phyloP scores from a whole-genome alignment of 2,329 filamentous ascomycete genomes.

The Mycosphaerelloides madeirae region DNA sequence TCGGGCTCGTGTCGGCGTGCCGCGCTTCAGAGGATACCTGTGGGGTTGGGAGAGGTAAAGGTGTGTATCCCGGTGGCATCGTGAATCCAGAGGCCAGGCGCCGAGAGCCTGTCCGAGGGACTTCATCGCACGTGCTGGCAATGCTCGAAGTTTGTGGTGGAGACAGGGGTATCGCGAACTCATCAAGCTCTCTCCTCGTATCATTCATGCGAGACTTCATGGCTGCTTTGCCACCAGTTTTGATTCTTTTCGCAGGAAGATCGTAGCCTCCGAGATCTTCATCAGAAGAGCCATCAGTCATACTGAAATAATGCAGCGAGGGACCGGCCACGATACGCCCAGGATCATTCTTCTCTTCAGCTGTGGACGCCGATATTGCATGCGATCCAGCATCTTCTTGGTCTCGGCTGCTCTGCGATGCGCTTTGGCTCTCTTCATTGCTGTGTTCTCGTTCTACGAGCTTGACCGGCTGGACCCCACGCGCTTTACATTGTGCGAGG shows the following conservation, averaged over 20 bases:
- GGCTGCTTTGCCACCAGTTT: too few relatives aligned
- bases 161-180: conserved; percentile 40
- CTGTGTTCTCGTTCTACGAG: conserved; percentile 22
- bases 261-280: not conserved
- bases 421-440: not conserved
- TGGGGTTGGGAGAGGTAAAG: conserved; percentile 25
- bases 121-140: conserved; percentile 2
- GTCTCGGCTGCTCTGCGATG: not conserved
- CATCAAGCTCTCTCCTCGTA: conserved; percentile 16
- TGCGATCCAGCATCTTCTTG: not conserved
- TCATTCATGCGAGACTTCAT: too few relatives aligned
- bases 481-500: conserved; percentile 38
- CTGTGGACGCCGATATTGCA: too few relatives aligned
- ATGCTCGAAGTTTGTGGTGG: conserved; percentile 33
- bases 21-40: conserved; percentile 27
- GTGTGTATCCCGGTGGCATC: conserved; percentile 21
- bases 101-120: not conserved
- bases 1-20: conserved; percentile 5
- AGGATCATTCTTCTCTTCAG: too few relatives aligned
- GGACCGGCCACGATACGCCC: too few relatives aligned
- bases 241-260: too few relatives aligned
- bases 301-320: too few relatives aligned
- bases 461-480: conserved; percentile 42
- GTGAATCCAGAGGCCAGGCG: conserved; percentile 19
- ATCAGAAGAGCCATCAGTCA: conserved; percentile 2